These are phyloP conservation scores for Trametes elegans DNA, from an alignment of 768 basidiomycete species.

Conservation along the genomic window DNA sequence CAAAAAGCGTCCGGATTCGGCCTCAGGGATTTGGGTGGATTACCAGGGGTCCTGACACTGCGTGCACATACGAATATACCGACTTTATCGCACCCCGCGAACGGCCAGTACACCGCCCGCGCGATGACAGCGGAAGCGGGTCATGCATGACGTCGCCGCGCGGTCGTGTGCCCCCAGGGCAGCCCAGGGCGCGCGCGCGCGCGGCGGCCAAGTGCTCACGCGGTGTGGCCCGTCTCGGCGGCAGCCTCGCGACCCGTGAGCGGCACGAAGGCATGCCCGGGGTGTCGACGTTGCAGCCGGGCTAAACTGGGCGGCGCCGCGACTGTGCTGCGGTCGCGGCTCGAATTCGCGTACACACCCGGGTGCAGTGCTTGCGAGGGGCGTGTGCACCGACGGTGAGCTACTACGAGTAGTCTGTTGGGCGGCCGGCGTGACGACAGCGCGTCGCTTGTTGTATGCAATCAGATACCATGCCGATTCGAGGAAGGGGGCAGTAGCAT, in stretches of 20 bases:
- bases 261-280: not conserved
- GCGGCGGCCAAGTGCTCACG: not conserved
- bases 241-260: slow-evolving; percentile 7
- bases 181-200: no score
- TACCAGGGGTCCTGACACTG: no score
- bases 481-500: not conserved
- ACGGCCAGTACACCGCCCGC: not conserved
- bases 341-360: no score
- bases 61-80: no score
- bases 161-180: no score
- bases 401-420: no score
- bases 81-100: not conserved
- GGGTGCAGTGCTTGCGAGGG: not conserved
- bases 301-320: not conserved
- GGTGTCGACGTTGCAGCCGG: not conserved
- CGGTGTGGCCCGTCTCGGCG: not conserved
- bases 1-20: no score
- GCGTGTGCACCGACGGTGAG: not conserved
- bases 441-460: no score
- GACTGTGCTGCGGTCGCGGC: not conserved
- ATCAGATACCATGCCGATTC: not conserved
- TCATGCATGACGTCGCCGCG: slow-evolving; percentile 17
- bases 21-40: no score
- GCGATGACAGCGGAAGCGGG: not conserved
- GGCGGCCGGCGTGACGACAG: no score